Evolutionary conservation across 2,329 filamentous ascomycete genomes (phyloP).

Genomic region (Periconia macrospinosa): DNA sequence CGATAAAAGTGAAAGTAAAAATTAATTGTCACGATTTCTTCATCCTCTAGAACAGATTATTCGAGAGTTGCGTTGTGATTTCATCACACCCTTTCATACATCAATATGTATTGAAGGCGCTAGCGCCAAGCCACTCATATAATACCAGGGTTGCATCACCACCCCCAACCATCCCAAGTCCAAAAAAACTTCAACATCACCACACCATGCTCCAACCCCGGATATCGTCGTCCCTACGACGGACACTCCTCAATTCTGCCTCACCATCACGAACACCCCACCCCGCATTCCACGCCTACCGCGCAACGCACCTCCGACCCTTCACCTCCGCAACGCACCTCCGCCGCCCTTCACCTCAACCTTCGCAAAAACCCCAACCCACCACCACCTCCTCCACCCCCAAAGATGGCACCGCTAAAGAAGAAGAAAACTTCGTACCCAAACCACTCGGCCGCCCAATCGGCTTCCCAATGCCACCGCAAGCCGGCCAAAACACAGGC

Average conservation of each 20-base stretch:
- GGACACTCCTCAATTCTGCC: slow-evolving; percentile 13
- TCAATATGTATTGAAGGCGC: neutral
- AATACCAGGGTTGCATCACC: neutral
- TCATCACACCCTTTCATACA: no score
- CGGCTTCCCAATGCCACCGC: slow-evolving; percentile 74
- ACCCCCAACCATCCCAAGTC: neutral
- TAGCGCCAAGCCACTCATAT: neutral
- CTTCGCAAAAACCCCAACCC: slow-evolving; percentile 3
- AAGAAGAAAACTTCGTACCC: slow-evolving; percentile 49
- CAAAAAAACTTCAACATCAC: slow-evolving; percentile 1
- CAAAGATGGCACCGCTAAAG: slow-evolving; percentile 13
- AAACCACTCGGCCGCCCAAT: slow-evolving; percentile 71
- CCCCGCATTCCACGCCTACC: slow-evolving; percentile 6
- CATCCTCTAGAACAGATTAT: no score
- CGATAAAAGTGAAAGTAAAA: no score
- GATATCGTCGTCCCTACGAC: slow-evolving; percentile 22
- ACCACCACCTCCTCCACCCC: slow-evolving; percentile 8
- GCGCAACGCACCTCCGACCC: slow-evolving; percentile 17
- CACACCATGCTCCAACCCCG: slow-evolving; percentile 37
- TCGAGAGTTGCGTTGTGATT: no score
- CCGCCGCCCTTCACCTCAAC: slow-evolving; percentile 17
- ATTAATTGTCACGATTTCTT: no score
- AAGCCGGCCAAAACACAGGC: slow-evolving; percentile 79
- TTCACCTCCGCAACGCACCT: slow-evolving; percentile 28
- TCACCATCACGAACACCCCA: slow-evolving; percentile 20